Evolutionary conservation across 2,329 filamentous ascomycete genomes (phyloP).

Genomic region (Sclerotinia spermophila): DNA sequence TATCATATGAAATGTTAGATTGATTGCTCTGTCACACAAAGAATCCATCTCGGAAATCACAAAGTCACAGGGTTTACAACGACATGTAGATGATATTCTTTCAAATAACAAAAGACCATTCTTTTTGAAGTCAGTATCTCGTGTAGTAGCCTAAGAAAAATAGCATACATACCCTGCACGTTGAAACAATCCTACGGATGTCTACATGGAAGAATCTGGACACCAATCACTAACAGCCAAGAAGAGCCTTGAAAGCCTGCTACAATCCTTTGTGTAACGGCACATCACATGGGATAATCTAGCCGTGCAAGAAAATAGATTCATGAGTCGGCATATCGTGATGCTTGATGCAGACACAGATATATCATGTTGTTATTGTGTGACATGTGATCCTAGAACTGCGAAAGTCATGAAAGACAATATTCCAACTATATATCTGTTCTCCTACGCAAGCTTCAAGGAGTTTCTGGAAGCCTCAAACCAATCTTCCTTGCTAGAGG

Average conservation of each 20-base stretch:
- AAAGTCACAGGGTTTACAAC: too few species aligned
- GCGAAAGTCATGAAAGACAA: too few species aligned
- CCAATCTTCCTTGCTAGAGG: fast-evolving
- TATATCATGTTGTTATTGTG: not conserved
- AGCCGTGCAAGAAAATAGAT: not conserved
- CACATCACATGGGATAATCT: not conserved
- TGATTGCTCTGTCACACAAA: too few species aligned
- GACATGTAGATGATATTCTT: not conserved
- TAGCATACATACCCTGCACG: too few species aligned
- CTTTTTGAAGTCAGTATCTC: not conserved
- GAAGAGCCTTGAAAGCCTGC: not conserved
- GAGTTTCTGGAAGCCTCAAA: not conserved
- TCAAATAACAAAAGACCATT: not conserved
- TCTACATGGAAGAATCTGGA: not conserved
- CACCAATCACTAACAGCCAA: not conserved
- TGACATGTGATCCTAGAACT: not conserved
- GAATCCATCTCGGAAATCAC: not conserved
- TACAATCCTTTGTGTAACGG: not conserved
- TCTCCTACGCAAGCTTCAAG: not conserved
- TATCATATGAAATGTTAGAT: too few species aligned
- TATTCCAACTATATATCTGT: not conserved
- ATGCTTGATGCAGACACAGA: not conserved
- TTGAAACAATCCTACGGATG: not conserved
- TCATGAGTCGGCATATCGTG: not conserved
- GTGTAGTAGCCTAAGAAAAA: too few species aligned